Base-by-base conservation (phyloP, 805 yeast species). In the Myxozyma mucilagina region DNA sequence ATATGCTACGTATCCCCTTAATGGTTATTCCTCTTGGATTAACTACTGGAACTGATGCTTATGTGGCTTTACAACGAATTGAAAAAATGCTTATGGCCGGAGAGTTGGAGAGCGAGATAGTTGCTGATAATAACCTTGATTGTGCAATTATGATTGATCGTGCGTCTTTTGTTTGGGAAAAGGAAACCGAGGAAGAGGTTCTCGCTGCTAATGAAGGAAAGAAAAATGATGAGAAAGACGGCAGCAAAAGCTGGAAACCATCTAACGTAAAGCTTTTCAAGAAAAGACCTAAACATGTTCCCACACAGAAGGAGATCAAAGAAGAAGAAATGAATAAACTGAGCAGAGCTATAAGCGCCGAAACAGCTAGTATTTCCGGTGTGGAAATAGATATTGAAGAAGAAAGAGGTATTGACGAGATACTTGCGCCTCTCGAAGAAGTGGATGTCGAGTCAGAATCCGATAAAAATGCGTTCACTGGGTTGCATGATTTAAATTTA, bases 91-190 rank as follows among this genome's bases (percentile, higher is more conserved):
- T 68, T 76, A 83, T 64, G 73, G 77, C 80, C 35, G 78, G 78
- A 18, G 79, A 80, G 68, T 70, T 70, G 47, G 73, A 71, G 2
- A 66, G 70, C 16, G 70, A 71, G 5, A 70, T 75, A n/a, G 67
- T 69, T 3, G 69, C 69, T 24, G 77, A 78, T 14, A 62, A 61
- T 14, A 69, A 75, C 34, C 68, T 73, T 18, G 66, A 71, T 36
- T 65, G 76, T 31, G 86, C 90, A 0, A 73, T 90, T 49, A 71
- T 71, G 20, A 75, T 87, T 13, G 67, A 70, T 0, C 63, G 82
- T 60, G 96, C 85, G 9, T 71, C 79, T 1, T 90, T 89, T 69
- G 80, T 80, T 57, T 90, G 96, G 96, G 87, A 83, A 56, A 62
- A 63, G 10, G 75, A 63, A 32, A 65, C 64, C 24, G 87, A 83